Evolutionary conservation across 345 rosid genomes (phyloP).

Genomic region (Eucalyptus victrix): DNA sequence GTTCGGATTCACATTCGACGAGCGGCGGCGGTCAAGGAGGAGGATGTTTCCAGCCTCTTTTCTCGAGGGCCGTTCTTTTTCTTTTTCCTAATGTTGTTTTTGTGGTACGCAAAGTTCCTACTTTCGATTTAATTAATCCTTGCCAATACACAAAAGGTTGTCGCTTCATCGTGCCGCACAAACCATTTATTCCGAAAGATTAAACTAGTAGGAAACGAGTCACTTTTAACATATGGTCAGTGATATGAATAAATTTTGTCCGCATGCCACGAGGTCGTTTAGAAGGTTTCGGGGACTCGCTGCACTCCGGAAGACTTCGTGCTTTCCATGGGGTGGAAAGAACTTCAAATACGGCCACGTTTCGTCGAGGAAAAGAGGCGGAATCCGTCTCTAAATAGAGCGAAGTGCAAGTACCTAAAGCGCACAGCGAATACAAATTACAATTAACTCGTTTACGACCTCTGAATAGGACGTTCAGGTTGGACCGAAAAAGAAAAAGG

Average conservation of each 20-base stretch:
- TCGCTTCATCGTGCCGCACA: neutral
- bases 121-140: neutral
- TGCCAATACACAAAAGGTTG: neutral
- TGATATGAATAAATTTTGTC: too few species aligned
- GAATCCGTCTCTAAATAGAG: neutral
- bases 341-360: neutral
- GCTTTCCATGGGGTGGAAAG: neutral
- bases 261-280: neutral
- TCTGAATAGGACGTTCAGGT: neutral
- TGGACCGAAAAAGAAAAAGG: too few species aligned
- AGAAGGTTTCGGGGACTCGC: neutral
- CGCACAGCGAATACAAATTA: neutral
- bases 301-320: neutral
- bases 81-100: neutral
- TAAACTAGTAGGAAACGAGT: neutral
- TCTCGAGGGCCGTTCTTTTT: neutral
- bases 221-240: neutral
- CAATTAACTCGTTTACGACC: neutral
- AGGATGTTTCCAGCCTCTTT: neutral
- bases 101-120: neutral
- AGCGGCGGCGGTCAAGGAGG: neutral
- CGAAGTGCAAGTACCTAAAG: neutral
- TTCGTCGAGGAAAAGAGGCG: neutral
- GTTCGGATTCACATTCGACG: neutral
- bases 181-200: neutral